phyloP scores from a whole-genome alignment of 139 green algal genomes.

The Coelastrella sp. region DNA sequence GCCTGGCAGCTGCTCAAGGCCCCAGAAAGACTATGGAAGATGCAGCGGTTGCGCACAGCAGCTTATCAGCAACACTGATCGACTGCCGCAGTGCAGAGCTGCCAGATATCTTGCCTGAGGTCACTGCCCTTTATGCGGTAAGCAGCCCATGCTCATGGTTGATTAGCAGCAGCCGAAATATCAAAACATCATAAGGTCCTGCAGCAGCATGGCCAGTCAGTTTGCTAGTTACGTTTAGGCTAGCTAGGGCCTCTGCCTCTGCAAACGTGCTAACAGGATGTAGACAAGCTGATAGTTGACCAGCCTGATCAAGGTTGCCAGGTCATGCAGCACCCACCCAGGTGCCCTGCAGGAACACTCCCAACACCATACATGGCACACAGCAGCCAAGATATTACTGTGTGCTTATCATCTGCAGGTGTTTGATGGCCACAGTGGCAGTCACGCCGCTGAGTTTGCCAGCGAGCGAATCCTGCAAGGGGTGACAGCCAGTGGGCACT shows the following conservation, averaged over 20 bases:
- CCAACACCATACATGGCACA: too few relatives aligned
- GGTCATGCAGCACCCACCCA: too few relatives aligned
- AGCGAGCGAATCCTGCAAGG: constrained; percentile 22
- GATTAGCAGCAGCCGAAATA: too few relatives aligned
- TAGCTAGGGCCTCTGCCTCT: too few relatives aligned
- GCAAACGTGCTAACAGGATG: too few relatives aligned
- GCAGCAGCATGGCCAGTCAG: too few relatives aligned
- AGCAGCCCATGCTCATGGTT: background rate
- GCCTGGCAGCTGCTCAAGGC: background rate
- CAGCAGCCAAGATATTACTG: too few relatives aligned
- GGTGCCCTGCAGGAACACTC: too few relatives aligned
- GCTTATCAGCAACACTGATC: background rate
- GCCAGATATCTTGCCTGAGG: constrained; percentile 19
- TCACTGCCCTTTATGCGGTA: constrained; percentile 39
- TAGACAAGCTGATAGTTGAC: too few relatives aligned
- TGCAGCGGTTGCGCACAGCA: constrained; percentile 12
- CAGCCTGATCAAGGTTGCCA: too few relatives aligned
- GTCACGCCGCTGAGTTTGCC: constrained; percentile 42
- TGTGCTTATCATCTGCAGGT: constrained; percentile 13
- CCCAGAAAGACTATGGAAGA: constrained; percentile 25
- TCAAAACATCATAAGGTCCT: too few relatives aligned
- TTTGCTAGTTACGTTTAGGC: too few relatives aligned
- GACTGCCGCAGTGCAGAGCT: background rate
- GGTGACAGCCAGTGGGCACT: background rate
- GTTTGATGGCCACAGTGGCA: constrained; percentile 39